Evolutionary conservation across 208 protist genomes (phyloP), one percentile per base, ranked within the genome.

Genomic region (Crithidia bombi): DNA sequence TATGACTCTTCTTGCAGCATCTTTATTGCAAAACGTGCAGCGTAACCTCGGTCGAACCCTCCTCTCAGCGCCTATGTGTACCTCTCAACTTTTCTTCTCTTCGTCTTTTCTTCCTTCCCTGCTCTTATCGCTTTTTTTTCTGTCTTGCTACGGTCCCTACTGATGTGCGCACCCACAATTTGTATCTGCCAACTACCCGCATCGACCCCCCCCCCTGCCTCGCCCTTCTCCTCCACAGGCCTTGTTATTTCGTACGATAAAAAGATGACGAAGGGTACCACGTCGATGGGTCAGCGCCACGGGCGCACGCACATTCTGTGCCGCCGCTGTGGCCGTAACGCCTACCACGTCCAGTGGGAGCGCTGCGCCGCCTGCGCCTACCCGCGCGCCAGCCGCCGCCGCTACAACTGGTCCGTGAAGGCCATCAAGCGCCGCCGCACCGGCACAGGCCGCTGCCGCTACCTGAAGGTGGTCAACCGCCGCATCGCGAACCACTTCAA

Each of bases 261-360:
- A 14, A 63, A 54, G 35, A 96, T 96, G 91, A 94, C 88, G 47
- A 96, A 96, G 83, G 91, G 91, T 91, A 96, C 91, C 70, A 96
- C 91, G 6, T 94, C 88, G 30, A 86, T 87, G 91, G 92, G 92
- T 67, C 83, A 92, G 89, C 90, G 92, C 87, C 89, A 93, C 74
- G 86, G 87, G 78, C 91, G 89, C 87, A 96, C 97, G 61, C 99
- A 99, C 94, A 98, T 94, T 65, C 79, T 98, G 61, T 99, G 99
- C 95, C 83, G 90, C 66, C 92, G 99, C 79, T 99, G 99, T 85
- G 98, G 98, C 54, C 77, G 86, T 54, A 90, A 97, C 69, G 86
- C 98, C 14, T 99, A 97, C 86, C 98, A 99, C 86, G 90, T 98
- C 56, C 98, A 99, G 93, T 99, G 99, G 94, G 84, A 96, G 79